Evolutionary conservation across 176 grass and related monocot genomes (phyloP), one percentile per base, ranked within the genome.

Genomic region (Aegilops longissima): DNA sequence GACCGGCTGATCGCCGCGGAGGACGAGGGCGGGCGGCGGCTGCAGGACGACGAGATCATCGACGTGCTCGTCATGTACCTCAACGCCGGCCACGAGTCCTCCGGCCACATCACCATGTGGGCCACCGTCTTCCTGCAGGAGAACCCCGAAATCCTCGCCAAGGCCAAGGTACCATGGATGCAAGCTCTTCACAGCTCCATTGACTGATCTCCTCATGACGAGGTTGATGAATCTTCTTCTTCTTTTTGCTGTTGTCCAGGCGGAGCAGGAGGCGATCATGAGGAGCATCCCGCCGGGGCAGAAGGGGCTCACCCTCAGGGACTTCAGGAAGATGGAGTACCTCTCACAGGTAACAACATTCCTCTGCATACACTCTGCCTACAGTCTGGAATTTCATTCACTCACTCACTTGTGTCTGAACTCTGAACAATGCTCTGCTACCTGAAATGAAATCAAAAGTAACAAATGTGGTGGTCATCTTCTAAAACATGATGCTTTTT

Each of bases 21-120:
- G 66, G 97, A 91, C 89, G 97, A 96, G 36, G 61, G 66, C 3
- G 94, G 94, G 27, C 78, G 92, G 76, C 20, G 54, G 38, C 91
- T 98, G 66, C 71, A 59, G 0, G 90, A 94, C 29, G 93, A 98
- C 66, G 93, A 95, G 86, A 94, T 98, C 76, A 89, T 98, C 38
- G 96, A 98, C 80, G 47, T 95, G 58, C 83, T 98, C 61, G 75
- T 95, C 81, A 95, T 98, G 96, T 98, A 98, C 83, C 91, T 98
- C 17, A 98, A 98, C 76, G 96, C 93, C 20, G 96, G 96, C 0
- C 96, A 98, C 76, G 96, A 98, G 87, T 98, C 96, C 12, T 98
- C 96, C 1, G 96, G 93, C 3, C 96, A 98, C 75, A 95, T 98
- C 81, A 98, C 96, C 86, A 98, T 98, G 96, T 98, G 96, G 96